Percentiles rank a stretch among this genome's conserved stretches.
These are phyloP conservation scores for Tuber aestivum DNA, from an alignment of 495 filamentous ascomycete species.

Conservation along the genomic window DNA sequence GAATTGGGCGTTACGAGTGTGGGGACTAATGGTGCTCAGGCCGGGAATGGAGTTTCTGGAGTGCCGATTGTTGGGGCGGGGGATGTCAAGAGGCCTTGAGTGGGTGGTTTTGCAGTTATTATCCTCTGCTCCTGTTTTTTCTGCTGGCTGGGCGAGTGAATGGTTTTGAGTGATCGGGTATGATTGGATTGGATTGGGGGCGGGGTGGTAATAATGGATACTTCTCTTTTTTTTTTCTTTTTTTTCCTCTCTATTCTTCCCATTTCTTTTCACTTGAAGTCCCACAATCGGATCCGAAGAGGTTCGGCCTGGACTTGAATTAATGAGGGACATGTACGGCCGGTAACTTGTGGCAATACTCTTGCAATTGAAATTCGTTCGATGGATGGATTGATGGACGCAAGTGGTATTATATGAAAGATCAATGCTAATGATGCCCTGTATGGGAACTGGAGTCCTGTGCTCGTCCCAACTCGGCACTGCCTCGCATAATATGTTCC, in stretches of 20 bases:
- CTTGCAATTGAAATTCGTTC: background rate
- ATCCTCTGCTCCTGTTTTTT: background rate
- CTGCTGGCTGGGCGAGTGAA: background rate
- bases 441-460: background rate
- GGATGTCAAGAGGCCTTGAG: background rate
- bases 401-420: background rate
- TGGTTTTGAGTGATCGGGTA: background rate
- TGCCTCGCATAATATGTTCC: background rate
- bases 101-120: background rate
- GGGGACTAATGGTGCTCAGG: background rate
- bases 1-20: slow-evolving; percentile 12
- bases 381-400: background rate
- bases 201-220: background rate
- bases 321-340: background rate
- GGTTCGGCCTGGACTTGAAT: background rate
- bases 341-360: background rate
- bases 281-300: background rate
- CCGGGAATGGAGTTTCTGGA: background rate
- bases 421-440: background rate
- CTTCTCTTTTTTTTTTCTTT: background rate
- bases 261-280: background rate
- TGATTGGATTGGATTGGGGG: background rate
- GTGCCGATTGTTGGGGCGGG: background rate
- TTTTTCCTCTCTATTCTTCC: background rate
- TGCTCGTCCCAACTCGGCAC: background rate